phyloP scores from a whole-genome alignment of 2,329 filamentous ascomycete genomes.

The Apiospora rasikravindrae region DNA sequence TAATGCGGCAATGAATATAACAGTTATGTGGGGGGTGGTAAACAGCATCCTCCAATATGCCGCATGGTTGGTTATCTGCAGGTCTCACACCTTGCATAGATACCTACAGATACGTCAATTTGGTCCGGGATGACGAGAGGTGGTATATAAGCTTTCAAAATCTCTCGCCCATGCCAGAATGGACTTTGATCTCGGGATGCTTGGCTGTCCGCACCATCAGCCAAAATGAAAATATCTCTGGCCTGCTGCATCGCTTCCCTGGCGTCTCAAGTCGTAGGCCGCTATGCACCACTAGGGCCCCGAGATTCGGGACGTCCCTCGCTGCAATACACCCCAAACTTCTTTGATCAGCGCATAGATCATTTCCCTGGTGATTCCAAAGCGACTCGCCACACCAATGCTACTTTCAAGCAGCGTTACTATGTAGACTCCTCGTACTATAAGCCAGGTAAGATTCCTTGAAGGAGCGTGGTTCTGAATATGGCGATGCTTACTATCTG shows the following conservation, averaged over 20 bases:
- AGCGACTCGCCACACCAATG: slow-evolving; percentile 48
- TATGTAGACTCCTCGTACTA: slow-evolving; percentile 60
- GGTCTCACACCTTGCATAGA: neutral
- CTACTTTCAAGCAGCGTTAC: slow-evolving; percentile 60
- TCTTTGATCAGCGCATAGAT: slow-evolving; percentile 47
- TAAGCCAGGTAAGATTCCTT: slow-evolving; percentile 41
- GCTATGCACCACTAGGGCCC: neutral
- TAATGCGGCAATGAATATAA: neutral
- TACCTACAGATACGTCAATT: neutral
- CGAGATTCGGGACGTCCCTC: slow-evolving; percentile 2
- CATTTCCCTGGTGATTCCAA: slow-evolving; percentile 49
- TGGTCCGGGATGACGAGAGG: neutral
- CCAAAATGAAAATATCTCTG: neutral
- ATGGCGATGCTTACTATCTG: slow-evolving; percentile 24
- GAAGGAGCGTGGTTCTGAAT: neutral
- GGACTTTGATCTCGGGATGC: neutral
- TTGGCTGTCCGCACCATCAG: neutral
- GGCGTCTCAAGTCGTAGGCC: neutral
- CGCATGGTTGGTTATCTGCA: neutral
- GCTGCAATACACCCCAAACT: slow-evolving; percentile 34
- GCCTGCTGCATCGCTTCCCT: neutral
- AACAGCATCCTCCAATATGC: neutral
- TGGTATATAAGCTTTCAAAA: neutral
- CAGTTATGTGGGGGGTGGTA: neutral
- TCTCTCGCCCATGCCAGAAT: neutral